Evolutionary conservation across 2,329 filamentous ascomycete species (phyloP), one percentile per base, ranked within the genome.

Genomic region (Colletotrichum sojae): DNA sequence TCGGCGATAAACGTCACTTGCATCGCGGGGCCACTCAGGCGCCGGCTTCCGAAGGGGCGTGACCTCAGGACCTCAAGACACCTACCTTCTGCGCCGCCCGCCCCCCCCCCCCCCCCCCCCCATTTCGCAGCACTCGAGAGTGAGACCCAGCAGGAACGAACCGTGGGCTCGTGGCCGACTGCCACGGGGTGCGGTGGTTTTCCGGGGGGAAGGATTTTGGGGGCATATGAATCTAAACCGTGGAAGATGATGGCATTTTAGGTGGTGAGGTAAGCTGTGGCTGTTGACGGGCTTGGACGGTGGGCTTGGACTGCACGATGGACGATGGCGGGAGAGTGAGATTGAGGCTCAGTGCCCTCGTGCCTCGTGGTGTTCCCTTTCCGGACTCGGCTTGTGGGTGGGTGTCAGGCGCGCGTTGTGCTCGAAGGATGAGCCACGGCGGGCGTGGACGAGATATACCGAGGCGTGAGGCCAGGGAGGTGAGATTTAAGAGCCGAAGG

Each of bases 221-320:
- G 36, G 48, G 25, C 25, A 31, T 16, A 27, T 20, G 27, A 39
- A 40, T 13, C 27, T 39, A 52, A 53, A 43, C 58, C 58, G 18
- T 65, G 51, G 57, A 20, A 31, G 27, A n/a, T 31, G 15, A 45
- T 67, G 57, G 46, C 1, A 5, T 27, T 65, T 59, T 55, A 22
- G 49, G 54, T 69, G 48, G 54, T 66, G 54, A 65, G n/a, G 61
- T 66, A 27, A 69, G 66, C 43, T 56, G 66, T 65, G 61, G 66
- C 66, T 69, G 54, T 45, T 36, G 43, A 18, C 25, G 43, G 63
- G 63, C 62, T 45, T 31, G 40, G 40, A 48, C 16, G 39, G 55
- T 40, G 27, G 61, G 49, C 66, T 39, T 57, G 61, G 27, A 36
- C 49, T 27, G 45, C 36, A 43, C 60, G 40, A 43, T 40, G 53